A percentile compares a stretch with the other conserved stretches of the same genome.
Conservation (phyloP, 306 rosid genomes). For the Rubus idaeus region DNA sequence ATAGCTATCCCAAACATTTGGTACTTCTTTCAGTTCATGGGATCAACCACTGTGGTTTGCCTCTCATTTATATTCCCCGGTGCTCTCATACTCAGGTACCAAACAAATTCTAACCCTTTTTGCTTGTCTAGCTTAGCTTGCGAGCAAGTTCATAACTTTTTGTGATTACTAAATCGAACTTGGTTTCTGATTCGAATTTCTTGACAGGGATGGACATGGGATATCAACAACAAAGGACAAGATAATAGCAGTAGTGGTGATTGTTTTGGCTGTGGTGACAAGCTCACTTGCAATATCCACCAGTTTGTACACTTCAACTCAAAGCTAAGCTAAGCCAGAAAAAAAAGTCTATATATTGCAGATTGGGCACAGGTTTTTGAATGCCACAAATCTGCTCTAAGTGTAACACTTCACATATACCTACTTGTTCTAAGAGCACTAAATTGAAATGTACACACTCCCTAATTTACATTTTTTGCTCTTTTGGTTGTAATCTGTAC, state of each 20-base stretch:
- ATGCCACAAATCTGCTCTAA: background rate
- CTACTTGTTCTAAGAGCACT: background rate
- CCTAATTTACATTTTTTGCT: too few relatives aligned
- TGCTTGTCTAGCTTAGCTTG: background rate
- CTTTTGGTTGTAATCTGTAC: too few relatives aligned
- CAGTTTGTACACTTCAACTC: constrained; percentile 11
- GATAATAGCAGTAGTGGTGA: constrained; percentile 17
- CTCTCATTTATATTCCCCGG: constrained; percentile 58
- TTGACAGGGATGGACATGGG: constrained; percentile 26
- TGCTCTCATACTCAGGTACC: constrained; percentile 48
- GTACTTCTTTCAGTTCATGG: constrained; percentile 62
- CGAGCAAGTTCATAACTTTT: background rate
- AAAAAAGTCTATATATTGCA: background rate
- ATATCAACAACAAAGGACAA: constrained; percentile 30
- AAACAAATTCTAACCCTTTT: background rate
- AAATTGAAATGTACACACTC: background rate
- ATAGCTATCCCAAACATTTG: constrained; percentile 58
- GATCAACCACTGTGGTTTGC: constrained; percentile 57
- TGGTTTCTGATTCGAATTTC: background rate
- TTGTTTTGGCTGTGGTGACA: constrained; percentile 24
- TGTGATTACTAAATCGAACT: background rate
- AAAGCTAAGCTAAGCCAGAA: background rate
- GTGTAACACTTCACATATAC: background rate
- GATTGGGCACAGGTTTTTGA: constrained; percentile 9
- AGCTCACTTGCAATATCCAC: constrained; percentile 29